Evolutionary conservation across 352 stramenopile species (phyloP).

Genomic region (Phytophthora macrochlamydospora): DNA sequence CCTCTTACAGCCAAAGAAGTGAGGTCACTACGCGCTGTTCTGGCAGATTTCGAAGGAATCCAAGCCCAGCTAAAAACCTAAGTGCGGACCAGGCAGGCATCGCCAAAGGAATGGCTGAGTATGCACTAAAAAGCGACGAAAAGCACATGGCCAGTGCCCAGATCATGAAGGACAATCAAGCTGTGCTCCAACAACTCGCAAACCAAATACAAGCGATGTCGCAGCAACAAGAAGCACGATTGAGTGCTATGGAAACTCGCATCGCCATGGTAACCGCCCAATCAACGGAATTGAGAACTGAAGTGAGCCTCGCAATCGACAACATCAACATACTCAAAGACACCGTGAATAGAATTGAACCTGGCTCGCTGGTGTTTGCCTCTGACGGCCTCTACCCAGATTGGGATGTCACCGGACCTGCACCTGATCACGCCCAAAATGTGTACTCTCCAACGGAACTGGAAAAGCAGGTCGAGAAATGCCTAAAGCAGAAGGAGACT

Average conservation of each 20-base stretch:
- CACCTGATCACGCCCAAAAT: background rate
- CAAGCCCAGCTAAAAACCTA: slow-evolving; percentile 11
- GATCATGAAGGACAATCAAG: slow-evolving; percentile 8
- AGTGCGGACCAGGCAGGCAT: slow-evolving; percentile 11
- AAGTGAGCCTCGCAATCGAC: slow-evolving; percentile 6
- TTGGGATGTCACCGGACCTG: background rate
- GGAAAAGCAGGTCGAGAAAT: slow-evolving; percentile 5
- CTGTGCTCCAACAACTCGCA: slow-evolving; percentile 1
- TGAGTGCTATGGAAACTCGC: background rate
- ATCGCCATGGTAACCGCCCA: slow-evolving; percentile 3
- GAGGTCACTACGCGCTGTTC: background rate
- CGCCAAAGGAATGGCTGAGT: slow-evolving; percentile 9
- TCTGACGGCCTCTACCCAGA: slow-evolving; percentile 1
- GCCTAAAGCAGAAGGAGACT: slow-evolving; percentile 10
- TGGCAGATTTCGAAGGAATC: slow-evolving; percentile 9
- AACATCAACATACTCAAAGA: slow-evolving; percentile 19
- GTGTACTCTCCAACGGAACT: background rate
- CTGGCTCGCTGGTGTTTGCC: background rate
- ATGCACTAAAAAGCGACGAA: slow-evolving; percentile 13
- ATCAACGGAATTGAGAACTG: slow-evolving; percentile 4
- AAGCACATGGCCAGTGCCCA: slow-evolving; percentile 4
- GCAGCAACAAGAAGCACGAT: background rate
- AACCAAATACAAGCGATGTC: background rate
- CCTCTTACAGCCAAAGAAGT: slow-evolving; percentile 12
- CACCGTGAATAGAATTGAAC: slow-evolving; percentile 13